phyloP scores from a whole-genome alignment of 2,329 filamentous ascomycete species.

The Nannizzia gypsea region DNA sequence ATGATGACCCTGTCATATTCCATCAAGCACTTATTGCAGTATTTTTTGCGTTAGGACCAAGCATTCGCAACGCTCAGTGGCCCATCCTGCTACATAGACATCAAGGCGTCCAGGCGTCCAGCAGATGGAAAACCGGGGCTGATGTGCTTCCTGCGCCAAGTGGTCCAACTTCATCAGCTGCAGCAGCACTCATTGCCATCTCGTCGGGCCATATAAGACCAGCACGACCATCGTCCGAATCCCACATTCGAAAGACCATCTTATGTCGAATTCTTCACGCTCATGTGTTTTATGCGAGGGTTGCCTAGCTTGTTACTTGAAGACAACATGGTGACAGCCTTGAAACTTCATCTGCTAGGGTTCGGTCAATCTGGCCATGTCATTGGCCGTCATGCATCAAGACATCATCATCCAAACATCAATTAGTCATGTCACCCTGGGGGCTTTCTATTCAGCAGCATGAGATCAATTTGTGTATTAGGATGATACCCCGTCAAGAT shows the following conservation, averaged over 20 bases:
- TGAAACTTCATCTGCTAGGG: neutral
- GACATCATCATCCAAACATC: neutral
- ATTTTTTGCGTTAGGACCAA: neutral
- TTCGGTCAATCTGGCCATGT: neutral
- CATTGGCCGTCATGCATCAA: neutral
- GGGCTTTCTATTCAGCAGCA: neutral
- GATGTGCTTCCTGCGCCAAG: conserved; percentile 1
- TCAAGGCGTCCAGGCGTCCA: neutral
- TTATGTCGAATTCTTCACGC: neutral
- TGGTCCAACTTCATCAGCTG: neutral
- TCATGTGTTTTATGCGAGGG: neutral
- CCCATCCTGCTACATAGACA: neutral
- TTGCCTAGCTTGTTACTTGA: neutral
- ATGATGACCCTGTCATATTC: neutral
- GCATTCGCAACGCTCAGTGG: neutral
- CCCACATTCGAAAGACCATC: neutral
- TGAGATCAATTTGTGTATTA: no score
- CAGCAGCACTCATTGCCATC: neutral
- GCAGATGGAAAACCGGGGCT: neutral
- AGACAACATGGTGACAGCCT: neutral
- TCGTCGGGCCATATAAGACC: neutral
- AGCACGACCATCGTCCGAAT: neutral
- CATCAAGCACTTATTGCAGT: neutral
- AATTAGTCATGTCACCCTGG: conserved; percentile 1
- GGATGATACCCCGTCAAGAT: neutral